Evolutionary conservation across 2,329 filamentous ascomycete species (phyloP), one percentile per base, ranked within the genome.

Genomic region (Hortaea sp.): DNA sequence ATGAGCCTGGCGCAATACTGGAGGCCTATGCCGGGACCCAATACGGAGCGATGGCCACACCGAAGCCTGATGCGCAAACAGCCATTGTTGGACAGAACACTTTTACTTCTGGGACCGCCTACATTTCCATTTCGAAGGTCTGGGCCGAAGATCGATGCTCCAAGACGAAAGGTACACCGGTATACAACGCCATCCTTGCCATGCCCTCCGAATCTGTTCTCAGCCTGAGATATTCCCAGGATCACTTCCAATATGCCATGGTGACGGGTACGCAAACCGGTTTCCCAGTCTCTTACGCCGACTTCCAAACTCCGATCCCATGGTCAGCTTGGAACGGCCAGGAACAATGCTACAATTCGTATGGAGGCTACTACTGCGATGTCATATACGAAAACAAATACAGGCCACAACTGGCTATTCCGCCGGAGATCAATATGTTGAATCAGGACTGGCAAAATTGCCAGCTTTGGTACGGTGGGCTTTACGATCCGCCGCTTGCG

Each of bases 331-430:
- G 57, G 55, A 56, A 53, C 35, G 59, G 57, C 5, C 51, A 55
- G 35, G 50, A 50, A 5, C 39, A 41, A 12, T 61, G 59, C 38
- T 28, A 51, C 6, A 34, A n/a, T 7, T 40, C 45, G 4, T 50
- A 35, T 32, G 49, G 49, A 20, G 49, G 38, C 1, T 47, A 37
- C 30, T 31, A 31, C 4, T 59, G 57, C 43, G 44, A 48, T 12
- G 46, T 61, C 30, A 57, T 61, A 30, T 88, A 43, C 31, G 41
- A 39, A n/a, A 43, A 46, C 6, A 39, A 40, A 5, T 42, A 44
- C 30, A 11, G 34, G 7, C 48, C 44, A 13, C 42, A 44, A 37
- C 38, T 50, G n/a, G 57, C 56, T 1, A 58, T 62, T 41, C 59
- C 59, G 7, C 58, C 58, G 1, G 49, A 53, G 27, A 58, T 60